Evolutionary conservation across 768 basidiomycete species (phyloP), one percentile per base, ranked within the genome.

Genomic region (Russula lepida): DNA sequence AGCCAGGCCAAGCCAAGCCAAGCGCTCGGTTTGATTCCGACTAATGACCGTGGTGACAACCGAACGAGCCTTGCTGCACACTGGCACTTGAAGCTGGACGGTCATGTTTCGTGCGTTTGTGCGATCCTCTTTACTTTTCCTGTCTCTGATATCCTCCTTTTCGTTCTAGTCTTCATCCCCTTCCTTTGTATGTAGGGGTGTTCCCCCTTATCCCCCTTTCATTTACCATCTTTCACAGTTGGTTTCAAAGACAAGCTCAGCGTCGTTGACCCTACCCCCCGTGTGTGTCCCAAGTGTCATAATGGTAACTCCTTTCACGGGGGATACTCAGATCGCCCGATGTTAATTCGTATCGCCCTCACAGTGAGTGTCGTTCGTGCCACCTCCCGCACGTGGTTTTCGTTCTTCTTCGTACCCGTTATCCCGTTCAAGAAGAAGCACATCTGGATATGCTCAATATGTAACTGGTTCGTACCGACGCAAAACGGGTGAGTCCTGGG

Each of bases 401-500:
- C 88, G 71, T 69, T 91, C 48, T 89, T 84, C 74, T 87, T 82
- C 71, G 77, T 91, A 15, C 88, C 85, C 25, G 72, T 91, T 58
- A 71, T 90, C 46, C 88, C 88, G 1, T 74, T 89, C 67, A 78
- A 72, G 25, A 79, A 79, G 51, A 80, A 79, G 56, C 81, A 80
- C 56, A 73, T 90, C 54, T 89, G 88, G 85, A 69, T 84, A 59
- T 91, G 88, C 71, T 76, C 76, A 25, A 87, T 85, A 61, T 91
- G 88, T 68, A 82, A 84, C 59, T 86, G 86, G 78, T 77, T 75
- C 60, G 76, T 79, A 11, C 77, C 78, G 3, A 74, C 78, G 67
- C 78, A 79, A 66, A 70, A 74, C 60, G 79, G 78, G 84, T 85
- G 54, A 65, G 81, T 71, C 52, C 11, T 21, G 13, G 32, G 4